A percentile compares a stretch with the other conserved stretches of the same genome.
These are phyloP conservation scores for Rhodosporidiobolus sp. DNA, from an alignment of 768 basidiomycete genomes.

Conservation along the genomic window DNA sequence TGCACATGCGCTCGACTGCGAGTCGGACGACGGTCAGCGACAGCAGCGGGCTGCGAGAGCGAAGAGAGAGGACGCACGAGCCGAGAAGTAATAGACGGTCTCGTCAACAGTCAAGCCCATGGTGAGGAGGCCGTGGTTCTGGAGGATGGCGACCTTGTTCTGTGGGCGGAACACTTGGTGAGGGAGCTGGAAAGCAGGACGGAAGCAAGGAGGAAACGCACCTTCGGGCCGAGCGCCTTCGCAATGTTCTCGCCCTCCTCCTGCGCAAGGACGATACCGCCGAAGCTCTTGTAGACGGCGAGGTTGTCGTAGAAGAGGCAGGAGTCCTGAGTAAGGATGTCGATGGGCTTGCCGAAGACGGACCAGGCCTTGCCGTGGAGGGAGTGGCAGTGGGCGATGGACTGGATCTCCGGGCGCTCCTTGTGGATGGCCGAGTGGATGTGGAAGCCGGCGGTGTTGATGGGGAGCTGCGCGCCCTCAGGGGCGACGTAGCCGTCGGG, in stretches of 20 bases:
- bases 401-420: slow-evolving; percentile 39
- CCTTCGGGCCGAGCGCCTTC: slow-evolving; percentile 33
- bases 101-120: slow-evolving; percentile 39
- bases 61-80: background rate
- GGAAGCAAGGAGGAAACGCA: background rate
- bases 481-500: slow-evolving; percentile 30
- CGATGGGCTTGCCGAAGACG: slow-evolving; percentile 39
- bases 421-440: slow-evolving; percentile 40
- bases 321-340: slow-evolving; percentile 39
- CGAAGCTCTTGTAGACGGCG: slow-evolving; percentile 39
- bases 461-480: slow-evolving; percentile 38
- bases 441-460: slow-evolving; percentile 41
- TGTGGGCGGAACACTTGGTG: background rate
- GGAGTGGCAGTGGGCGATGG: slow-evolving; percentile 40
- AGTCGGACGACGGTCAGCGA: background rate
- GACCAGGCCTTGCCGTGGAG: slow-evolving; percentile 38
- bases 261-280: slow-evolving; percentile 41
- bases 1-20: slow-evolving; percentile 34
- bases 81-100: slow-evolving; percentile 23
- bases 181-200: background rate
- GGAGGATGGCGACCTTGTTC: slow-evolving; percentile 36
- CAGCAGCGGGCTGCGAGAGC: background rate
- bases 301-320: slow-evolving; percentile 42
- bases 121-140: slow-evolving; percentile 41
- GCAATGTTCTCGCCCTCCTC: slow-evolving; percentile 44